A percentile compares a stretch with the other conserved stretches of the same genome.
Conservation (phyloP, 441 rosid species). For the Corymbia calophylla region DNA sequence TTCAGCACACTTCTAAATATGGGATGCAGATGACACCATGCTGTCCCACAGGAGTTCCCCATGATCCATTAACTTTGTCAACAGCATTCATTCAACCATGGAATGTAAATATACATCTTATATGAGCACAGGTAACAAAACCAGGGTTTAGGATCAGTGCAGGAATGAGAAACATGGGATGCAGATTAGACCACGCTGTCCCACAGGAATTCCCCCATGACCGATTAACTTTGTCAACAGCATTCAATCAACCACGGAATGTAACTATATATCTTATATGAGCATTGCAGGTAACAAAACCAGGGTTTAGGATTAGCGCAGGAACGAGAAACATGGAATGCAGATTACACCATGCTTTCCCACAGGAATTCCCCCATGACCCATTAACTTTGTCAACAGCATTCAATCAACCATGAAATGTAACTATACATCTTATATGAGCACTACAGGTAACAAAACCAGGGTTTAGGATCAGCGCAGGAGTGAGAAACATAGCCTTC, state of each 20-base stretch:
- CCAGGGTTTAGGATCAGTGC: background rate
- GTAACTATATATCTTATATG: background rate
- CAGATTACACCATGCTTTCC: background rate
- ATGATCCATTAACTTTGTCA: background rate
- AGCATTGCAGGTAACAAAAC: background rate
- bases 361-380: background rate
- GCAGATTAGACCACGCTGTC: background rate
- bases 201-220: background rate
- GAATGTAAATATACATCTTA: background rate
- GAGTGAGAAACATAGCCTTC: background rate
- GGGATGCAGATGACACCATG: background rate
- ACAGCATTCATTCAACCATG: background rate
- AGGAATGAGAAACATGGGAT: background rate
- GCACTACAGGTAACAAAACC: background rate
- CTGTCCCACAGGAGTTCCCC: background rate
- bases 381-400: background rate
- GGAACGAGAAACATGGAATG: background rate
- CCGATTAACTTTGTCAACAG: background rate
- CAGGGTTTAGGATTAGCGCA: background rate
- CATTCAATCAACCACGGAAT: background rate
- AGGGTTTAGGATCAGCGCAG: background rate
- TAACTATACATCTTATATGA: background rate
- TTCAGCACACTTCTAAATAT: background rate
- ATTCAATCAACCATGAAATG: background rate
- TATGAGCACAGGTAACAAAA: background rate